A percentile compares a stretch with the other conserved stretches of the same genome.
These are phyloP conservation scores for Pleurotus giganteus DNA, from an alignment of 768 basidiomycete species.

Conservation along the genomic window DNA sequence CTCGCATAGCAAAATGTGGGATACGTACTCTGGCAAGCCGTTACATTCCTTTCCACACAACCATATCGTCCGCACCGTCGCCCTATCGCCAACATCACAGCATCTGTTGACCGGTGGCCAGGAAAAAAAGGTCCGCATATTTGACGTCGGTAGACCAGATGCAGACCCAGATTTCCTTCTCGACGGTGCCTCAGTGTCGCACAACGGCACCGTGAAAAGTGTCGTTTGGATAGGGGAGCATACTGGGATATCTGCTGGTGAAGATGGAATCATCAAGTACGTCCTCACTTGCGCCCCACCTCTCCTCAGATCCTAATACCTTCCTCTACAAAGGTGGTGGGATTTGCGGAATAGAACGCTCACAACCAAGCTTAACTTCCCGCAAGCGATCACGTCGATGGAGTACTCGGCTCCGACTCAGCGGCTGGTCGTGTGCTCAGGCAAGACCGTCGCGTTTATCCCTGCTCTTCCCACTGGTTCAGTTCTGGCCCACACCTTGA, in stretches of 20 bases:
- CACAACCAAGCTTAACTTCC: conserved; percentile 68
- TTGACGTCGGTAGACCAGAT: conserved; percentile 84
- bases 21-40: conserved; percentile 83
- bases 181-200: conserved; percentile 60
- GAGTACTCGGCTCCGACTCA: conserved; percentile 82
- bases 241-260: conserved; percentile 85
- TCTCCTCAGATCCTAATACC: conserved; percentile 15
- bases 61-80: conserved; percentile 96
- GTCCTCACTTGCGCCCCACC: conserved; percentile 15
- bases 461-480: conserved; percentile 65
- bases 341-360: conserved; percentile 79
- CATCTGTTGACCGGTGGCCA: conserved; percentile 90
- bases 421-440: conserved; percentile 86
- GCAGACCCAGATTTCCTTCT: conserved; percentile 82
- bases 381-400: conserved; percentile 89
- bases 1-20: conserved; percentile 84
- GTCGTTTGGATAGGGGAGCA: conserved; percentile 92
- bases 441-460: conserved; percentile 90
- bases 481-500: conserved; percentile 69
- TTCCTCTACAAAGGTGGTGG: conserved; percentile 75
- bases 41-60: conserved; percentile 97
- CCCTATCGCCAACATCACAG: conserved; percentile 67
- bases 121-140: conserved; percentile 96
- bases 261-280: conserved; percentile 90
- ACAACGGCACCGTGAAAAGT: conserved; percentile 89